Percentiles rank a stretch among this genome's conserved stretches.
phyloP scores from a whole-genome alignment of 2,329 filamentous ascomycete genomes.

The Penicillium corylophilum region DNA sequence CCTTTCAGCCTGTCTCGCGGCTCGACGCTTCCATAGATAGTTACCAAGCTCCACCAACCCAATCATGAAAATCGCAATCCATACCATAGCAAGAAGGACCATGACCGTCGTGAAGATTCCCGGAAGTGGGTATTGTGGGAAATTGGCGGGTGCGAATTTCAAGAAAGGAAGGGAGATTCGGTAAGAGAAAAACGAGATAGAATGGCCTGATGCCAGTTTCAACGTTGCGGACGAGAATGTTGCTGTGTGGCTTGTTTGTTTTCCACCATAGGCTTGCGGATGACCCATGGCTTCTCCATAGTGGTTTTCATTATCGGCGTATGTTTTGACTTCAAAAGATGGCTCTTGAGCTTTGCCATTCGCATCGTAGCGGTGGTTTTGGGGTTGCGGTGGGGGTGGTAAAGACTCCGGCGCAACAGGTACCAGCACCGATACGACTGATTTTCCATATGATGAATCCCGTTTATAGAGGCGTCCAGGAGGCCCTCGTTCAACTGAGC shows the following conservation, averaged over 20 bases:
- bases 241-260: not conserved
- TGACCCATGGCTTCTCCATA: constrained; percentile 6
- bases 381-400: not conserved
- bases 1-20: not conserved
- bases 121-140: constrained; percentile 7
- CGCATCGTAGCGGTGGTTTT: not conserved
- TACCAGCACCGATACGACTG: constrained; percentile 13
- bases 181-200: constrained; percentile 11
- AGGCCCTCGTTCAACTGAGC: not conserved
- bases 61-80: constrained; percentile 22
- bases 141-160: constrained; percentile 1
- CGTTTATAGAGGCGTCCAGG: constrained; percentile 3
- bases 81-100: constrained; percentile 21
- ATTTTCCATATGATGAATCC: constrained; percentile 1
- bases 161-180: constrained; percentile 14
- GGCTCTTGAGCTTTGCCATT: not conserved
- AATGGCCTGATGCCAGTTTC: constrained; percentile 1
- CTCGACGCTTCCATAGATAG: constrained; percentile 16
- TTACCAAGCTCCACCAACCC: constrained; percentile 21
- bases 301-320: not conserved
- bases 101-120: constrained; percentile 16
- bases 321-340: not conserved
- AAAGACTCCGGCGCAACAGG: constrained; percentile 4
- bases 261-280: not conserved
- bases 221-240: not conserved